These are phyloP conservation scores for Ploettnerulaceae sp. DNA, from an alignment of 2,329 filamentous ascomycete species.

Conservation along the genomic window DNA sequence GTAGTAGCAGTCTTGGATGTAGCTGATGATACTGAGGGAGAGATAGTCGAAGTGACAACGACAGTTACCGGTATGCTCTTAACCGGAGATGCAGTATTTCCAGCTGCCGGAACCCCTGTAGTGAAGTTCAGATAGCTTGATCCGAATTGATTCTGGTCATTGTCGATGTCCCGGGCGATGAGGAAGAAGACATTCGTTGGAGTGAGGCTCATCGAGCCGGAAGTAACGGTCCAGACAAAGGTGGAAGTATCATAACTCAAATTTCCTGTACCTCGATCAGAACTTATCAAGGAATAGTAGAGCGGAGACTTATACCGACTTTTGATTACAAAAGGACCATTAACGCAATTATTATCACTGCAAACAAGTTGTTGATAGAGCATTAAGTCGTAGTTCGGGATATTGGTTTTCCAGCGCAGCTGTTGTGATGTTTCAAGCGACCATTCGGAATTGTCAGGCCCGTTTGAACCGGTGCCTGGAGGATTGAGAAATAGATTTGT, in stretches of 20 bases:
- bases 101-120: not conserved
- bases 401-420: not conserved
- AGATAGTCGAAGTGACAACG: not conserved
- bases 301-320: too few species aligned
- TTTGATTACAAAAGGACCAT: not conserved
- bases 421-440: not conserved
- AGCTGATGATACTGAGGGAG: not conserved
- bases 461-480: not conserved
- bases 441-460: conserved; percentile 2
- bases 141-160: not conserved
- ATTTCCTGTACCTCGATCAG: not conserved
- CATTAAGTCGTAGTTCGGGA: not conserved
- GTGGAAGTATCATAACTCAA: not conserved
- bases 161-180: not conserved
- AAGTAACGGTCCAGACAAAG: not conserved
- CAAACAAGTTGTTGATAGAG: conserved; percentile 1
- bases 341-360: not conserved
- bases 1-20: not conserved
- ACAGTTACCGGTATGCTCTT: not conserved
- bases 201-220: not conserved
- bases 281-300: not conserved
- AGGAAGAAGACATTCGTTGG: conserved; percentile 2
- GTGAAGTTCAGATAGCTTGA: conserved; percentile 2
- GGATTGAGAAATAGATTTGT: conserved; percentile 2
- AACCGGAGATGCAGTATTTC: not conserved